phyloP scores from a whole-genome alignment of 805 yeast species.

The Schwanniomyces polymorphus region DNA sequence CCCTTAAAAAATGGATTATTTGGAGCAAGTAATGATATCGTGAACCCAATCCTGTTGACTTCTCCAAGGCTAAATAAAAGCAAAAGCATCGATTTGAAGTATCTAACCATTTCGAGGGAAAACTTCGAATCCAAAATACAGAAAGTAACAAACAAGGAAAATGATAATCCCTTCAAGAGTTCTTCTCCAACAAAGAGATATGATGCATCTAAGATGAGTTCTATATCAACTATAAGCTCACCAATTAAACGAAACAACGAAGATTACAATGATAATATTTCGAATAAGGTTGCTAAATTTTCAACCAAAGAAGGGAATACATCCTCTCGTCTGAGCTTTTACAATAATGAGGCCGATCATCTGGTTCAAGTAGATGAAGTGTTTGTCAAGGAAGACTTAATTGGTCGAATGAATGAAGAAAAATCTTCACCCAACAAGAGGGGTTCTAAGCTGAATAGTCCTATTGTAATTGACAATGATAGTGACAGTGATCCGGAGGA shows the following conservation, averaged over 20 bases:
- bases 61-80: conserved; percentile 12
- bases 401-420: conserved; percentile 14
- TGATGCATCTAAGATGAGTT: background rate
- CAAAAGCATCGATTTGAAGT: conserved; percentile 11
- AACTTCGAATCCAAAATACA: conserved; percentile 14
- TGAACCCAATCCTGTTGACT: conserved; percentile 10
- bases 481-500: conserved; percentile 27
- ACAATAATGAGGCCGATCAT: conserved; percentile 9
- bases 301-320: conserved; percentile 14
- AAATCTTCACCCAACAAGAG: conserved; percentile 9
- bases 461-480: conserved; percentile 20
- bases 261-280: background rate
- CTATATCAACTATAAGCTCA: conserved; percentile 9
- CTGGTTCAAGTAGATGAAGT: conserved; percentile 20
- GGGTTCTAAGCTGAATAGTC: background rate
- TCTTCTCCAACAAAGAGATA: conserved; percentile 12
- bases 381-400: conserved; percentile 23
- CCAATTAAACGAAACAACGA: conserved; percentile 14
- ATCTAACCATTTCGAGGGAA: conserved; percentile 14
- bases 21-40: background rate
- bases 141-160: conserved; percentile 13
- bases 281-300: conserved; percentile 19
- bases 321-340: background rate
- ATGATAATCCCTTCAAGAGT: conserved; percentile 14
- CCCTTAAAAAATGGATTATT: conserved; percentile 6